Base-by-base conservation (phyloP, 805 yeast species). In the Spencermartinsiella europaea region DNA sequence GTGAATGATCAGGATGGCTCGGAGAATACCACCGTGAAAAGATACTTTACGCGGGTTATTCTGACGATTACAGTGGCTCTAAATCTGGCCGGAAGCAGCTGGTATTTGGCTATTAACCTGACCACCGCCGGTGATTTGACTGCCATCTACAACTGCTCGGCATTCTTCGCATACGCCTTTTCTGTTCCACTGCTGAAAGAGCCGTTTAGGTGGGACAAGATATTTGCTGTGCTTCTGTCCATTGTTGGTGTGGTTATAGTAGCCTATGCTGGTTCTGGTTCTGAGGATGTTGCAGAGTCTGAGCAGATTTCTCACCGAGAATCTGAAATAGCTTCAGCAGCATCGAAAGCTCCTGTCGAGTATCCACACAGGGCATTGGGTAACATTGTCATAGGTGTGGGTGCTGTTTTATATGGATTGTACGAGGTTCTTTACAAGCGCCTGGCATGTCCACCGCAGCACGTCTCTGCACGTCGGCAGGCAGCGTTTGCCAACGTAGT, bases 121-220 rank as follows among this genome's bases (percentile, higher is more conserved):
- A 81, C 95, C 0, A 83, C 89, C 22, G 87, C 95, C 0, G 74
- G 87, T 2, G 95, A 88, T 58, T 83, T 88, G 33, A 88, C 95
- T 2, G 96, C 96, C 2, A 87, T 87, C 50, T 88, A 87, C 67
- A 87, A 88, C 67, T 86, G 93, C 61, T 82, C 91, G 14, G 95
- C 95, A 0, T 88, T 88, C 62, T 83, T 90, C 3, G 95, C 95
- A 0, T 82, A 88, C 59, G 76, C 85, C 14, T 87, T 88, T 65
- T 87, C 95, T 2, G 80, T 88, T 21, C 85, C 89, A 1, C 64
- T 88, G 17, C 69, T 88, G 42, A 68, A 76, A 28, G 96, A 88
- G 58, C 68, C 65, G 40, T 78, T 86, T 57, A 76, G 81, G 2
- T 71, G 77, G 70, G 58, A 76, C 43, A 87, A 88, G 63, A 72